Percentiles rank a stretch among this genome's conserved stretches.
phyloP scores from a whole-genome alignment of 768 basidiomycete species.

The Russula compacta region DNA sequence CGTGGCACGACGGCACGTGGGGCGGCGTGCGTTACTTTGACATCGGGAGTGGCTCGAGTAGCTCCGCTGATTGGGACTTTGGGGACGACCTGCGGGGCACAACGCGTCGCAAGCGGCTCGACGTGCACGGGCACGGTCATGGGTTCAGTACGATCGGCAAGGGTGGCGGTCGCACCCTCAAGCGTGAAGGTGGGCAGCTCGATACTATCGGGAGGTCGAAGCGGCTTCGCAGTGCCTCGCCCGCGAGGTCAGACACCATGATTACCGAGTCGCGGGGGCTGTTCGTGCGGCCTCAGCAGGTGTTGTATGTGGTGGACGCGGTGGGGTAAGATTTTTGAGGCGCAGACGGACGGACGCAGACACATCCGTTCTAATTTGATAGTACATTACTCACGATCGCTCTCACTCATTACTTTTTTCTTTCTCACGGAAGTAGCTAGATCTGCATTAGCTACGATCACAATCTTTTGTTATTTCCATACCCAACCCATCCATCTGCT shows the following conservation, averaged over 20 bases:
- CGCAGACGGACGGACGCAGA: neutral
- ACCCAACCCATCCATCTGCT: neutral
- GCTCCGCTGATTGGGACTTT: constrained; percentile 56
- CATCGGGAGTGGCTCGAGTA: constrained; percentile 59
- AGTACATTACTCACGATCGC: constrained; percentile 3
- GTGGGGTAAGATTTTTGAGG: constrained; percentile 33
- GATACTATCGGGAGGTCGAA: constrained; percentile 37
- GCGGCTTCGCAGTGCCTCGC: constrained; percentile 59
- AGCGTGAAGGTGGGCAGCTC: constrained; percentile 55
- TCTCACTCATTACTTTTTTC: neutral
- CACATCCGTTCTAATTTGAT: neutral
- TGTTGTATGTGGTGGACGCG: constrained; percentile 80
- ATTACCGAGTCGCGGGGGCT: constrained; percentile 58
- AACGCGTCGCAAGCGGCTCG: constrained; percentile 34
- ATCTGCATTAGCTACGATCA: constrained; percentile 5
- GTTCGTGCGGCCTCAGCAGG: constrained; percentile 80
- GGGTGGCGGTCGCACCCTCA: constrained; percentile 26
- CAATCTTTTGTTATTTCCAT: constrained; percentile 3
- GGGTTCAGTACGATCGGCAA: constrained; percentile 30
- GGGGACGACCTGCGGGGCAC: constrained; percentile 33
- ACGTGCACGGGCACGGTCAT: constrained; percentile 12
- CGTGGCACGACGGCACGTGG: constrained; percentile 82
- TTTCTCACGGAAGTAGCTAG: neutral
- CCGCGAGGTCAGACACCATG: constrained; percentile 51
- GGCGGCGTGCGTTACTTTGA: constrained; percentile 80